phyloP scores from a whole-genome alignment of 345 rosid species.

The Pelargonium nanum region DNA sequence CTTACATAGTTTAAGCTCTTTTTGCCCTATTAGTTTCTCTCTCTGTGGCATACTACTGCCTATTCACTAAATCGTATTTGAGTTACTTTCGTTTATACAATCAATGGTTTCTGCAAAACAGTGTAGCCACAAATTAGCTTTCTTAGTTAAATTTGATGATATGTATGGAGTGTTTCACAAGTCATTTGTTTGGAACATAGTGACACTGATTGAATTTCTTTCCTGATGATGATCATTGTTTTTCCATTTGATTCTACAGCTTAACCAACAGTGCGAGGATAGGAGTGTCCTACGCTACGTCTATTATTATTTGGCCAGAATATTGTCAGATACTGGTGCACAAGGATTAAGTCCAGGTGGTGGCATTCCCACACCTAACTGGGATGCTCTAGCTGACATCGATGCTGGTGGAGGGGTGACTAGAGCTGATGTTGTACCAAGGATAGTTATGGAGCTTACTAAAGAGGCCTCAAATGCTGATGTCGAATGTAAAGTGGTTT shows the following conservation, averaged over 20 bases:
- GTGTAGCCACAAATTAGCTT: not conserved
- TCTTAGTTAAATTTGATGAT: not conserved
- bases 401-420: slow-evolving; percentile 98
- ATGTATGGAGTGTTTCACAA: not conserved
- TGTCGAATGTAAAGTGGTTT: slow-evolving; percentile 53
- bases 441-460: slow-evolving; percentile 75
- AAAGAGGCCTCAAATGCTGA: slow-evolving; percentile 65
- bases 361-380: slow-evolving; percentile 98
- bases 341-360: slow-evolving; percentile 90
- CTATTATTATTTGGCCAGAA: slow-evolving; percentile 97
- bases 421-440: slow-evolving; percentile 94
- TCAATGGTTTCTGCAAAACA: not conserved
- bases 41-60: not conserved
- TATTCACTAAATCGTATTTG: not conserved
- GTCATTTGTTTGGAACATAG: not conserved
- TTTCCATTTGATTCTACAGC: slow-evolving; percentile 41
- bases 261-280: slow-evolving; percentile 94
- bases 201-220: not conserved
- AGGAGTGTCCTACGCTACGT: slow-evolving; percentile 87
- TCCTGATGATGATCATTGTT: slow-evolving; percentile 1
- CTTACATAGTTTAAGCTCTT: not conserved
- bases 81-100: not conserved
- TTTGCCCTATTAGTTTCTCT: not conserved
- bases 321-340: slow-evolving; percentile 73
- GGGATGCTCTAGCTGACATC: slow-evolving; percentile 99